phyloP scores from a whole-genome alignment of 2,329 filamentous ascomycete species.

The Ramularia endophylla region DNA sequence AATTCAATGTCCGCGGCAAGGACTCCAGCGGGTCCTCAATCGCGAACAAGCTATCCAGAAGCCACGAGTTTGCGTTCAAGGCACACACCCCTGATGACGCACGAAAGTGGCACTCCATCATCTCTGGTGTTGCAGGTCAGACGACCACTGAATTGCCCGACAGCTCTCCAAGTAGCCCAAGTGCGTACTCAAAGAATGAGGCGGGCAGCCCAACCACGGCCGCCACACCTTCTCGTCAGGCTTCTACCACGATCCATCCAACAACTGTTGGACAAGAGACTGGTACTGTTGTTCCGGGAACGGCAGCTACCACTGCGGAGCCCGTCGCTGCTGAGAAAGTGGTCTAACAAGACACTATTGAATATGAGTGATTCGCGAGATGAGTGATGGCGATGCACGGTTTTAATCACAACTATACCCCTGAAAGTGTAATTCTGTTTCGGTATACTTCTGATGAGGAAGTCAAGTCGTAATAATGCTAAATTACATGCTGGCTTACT shows the following conservation, averaged over 20 bases:
- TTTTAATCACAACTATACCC: too few relatives aligned
- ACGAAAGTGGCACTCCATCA: conserved; percentile 75
- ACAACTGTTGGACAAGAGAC: background rate
- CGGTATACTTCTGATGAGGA: too few relatives aligned
- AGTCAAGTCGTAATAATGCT: too few relatives aligned
- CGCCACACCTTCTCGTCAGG: too few relatives aligned
- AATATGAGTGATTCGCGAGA: too few relatives aligned
- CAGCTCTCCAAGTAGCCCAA: conserved; percentile 27
- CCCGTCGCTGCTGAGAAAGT: too few relatives aligned
- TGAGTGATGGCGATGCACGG: too few relatives aligned
- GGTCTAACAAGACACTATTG: too few relatives aligned
- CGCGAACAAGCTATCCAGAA: conserved; percentile 72
- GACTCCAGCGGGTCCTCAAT: conserved; percentile 73
- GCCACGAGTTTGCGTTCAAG: conserved; percentile 79
- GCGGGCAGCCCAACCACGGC: too few relatives aligned
- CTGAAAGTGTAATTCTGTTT: too few relatives aligned
- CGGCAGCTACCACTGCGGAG: background rate
- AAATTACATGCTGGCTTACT: too few relatives aligned
- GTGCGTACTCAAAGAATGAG: background rate
- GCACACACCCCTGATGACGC: conserved; percentile 76
- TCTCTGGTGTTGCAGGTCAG: conserved; percentile 55
- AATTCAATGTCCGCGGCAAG: conserved; percentile 95
- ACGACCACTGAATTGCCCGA: conserved; percentile 37
- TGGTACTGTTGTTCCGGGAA: background rate
- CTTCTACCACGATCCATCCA: too few relatives aligned